Percentiles rank a stretch among this genome's conserved stretches.
phyloP scores from a whole-genome alignment of 1,139 yeast species.

The Scheffersomyces segobiensis region DNA sequence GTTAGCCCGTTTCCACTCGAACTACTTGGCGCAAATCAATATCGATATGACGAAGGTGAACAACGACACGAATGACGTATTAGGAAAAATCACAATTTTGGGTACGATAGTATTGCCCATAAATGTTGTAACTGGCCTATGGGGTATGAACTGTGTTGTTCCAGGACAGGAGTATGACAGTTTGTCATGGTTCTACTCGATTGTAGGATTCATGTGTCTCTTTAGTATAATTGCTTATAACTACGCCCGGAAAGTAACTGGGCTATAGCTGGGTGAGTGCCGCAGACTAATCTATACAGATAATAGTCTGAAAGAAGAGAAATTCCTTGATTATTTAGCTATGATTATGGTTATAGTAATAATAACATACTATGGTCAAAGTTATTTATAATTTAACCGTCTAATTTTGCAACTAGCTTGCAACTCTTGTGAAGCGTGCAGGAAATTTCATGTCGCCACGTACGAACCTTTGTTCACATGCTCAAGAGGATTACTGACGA shows the following conservation, averaged over 20 bases:
- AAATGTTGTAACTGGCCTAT: constrained; percentile 91
- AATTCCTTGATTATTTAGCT: background rate
- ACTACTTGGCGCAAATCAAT: constrained; percentile 92
- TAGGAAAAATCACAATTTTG: constrained; percentile 87
- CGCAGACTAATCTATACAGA: background rate
- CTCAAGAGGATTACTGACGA: background rate
- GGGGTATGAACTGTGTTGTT: constrained; percentile 98
- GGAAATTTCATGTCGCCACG: background rate
- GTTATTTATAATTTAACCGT: background rate
- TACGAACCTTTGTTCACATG: background rate
- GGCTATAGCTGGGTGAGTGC: constrained; percentile 21
- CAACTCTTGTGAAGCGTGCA: background rate
- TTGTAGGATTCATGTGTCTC: constrained; percentile 32
- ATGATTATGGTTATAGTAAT: background rate
- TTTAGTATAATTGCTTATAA: constrained; percentile 44
- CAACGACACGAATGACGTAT: constrained; percentile 93
- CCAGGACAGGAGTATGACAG: constrained; percentile 86
- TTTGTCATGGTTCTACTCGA: constrained; percentile 74
- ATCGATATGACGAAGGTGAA: constrained; percentile 98
- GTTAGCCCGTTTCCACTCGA: constrained; percentile 89
- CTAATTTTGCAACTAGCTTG: background rate
- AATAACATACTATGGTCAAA: too few relatives aligned
- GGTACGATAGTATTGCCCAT: constrained; percentile 95
- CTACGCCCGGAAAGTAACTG: constrained; percentile 46
- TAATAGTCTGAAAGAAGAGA: background rate